Base-by-base conservation (phyloP, 2,329 filamentous ascomycete species). In the Penicillium hesseltinei region DNA sequence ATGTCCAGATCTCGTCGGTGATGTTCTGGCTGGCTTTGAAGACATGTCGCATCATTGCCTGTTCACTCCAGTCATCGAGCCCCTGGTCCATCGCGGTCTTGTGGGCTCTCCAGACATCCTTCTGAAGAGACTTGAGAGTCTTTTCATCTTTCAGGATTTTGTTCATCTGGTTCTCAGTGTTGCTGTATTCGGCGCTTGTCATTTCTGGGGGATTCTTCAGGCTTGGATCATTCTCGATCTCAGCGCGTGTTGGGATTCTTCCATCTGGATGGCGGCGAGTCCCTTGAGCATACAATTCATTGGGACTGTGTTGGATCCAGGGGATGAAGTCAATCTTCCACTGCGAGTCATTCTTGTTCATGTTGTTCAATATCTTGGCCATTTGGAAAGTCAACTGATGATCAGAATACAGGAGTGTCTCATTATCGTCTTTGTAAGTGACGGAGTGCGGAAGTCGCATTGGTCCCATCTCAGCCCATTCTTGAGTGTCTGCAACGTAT, bases 11-110 rank as follows among this genome's bases (percentile, higher is more conserved):
- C 40, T 72, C 68, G 19, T 77, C 76, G 0, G 75, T 76, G 10
- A 73, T 68, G 45, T 78, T 77, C 10, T 71, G 64, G 39, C 71
- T 71, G 0, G 72, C 68, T 17, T 67, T 63, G 15, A 78, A 67
- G 2, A 71, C 66, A 35, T 76, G 62, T 5, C 73, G 72, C 47
- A 69, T 66, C 58, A 65, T 63, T 9, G 61, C 64, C 44, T 65
- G 63, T 43, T 69, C 65, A 35, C 62, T 66, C 65, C 65, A 69
- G 57, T 67, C 66, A 40, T 66, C 64, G 5, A 67, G 56, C 19
- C 65, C 65, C 19, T 64, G 50, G 17, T 69, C 64, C 62, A 69
- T 65, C 4, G 64, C 66, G 1, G 50, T 39, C 31, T 58, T 61
- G 44, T 69, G 66, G 15, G 59, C 61, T 13, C 56, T 56, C 61